A percentile compares a stretch with the other conserved stretches of the same genome.
Evolutionary conservation across 192 early-diverging fungal species (phyloP).

Genomic region (Entomortierella parvispora): DNA sequence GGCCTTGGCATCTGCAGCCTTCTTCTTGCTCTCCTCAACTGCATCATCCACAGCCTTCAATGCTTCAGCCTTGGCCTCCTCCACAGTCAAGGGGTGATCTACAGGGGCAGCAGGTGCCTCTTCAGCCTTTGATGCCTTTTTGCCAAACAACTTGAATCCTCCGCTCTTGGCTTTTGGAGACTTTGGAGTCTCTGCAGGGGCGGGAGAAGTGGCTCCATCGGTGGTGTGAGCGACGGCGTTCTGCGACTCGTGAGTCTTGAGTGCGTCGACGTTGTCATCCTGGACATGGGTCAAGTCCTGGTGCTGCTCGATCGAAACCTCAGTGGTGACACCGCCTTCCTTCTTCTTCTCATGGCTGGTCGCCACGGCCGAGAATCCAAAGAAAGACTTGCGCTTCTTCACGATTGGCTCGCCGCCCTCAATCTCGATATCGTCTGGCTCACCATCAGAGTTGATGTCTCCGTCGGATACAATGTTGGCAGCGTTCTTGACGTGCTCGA

Average conservation of each 20-base stretch:
- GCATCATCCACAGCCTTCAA: slow-evolving; percentile 51
- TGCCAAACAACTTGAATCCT: slow-evolving; percentile 49
- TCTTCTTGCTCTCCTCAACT: slow-evolving; percentile 43
- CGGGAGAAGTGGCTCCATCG: slow-evolving; percentile 19
- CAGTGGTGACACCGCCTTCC: slow-evolving; percentile 39
- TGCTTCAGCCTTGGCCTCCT: slow-evolving; percentile 44
- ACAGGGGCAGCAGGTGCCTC: slow-evolving; percentile 16
- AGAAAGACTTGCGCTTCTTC: slow-evolving; percentile 54
- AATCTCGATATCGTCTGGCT: slow-evolving; percentile 49
- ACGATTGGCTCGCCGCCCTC: slow-evolving; percentile 39
- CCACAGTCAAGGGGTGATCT: slow-evolving; percentile 30
- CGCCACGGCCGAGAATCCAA: slow-evolving; percentile 46
- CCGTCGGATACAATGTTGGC: slow-evolving; percentile 35
- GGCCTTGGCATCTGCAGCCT: slow-evolving; percentile 40
- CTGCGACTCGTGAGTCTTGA: slow-evolving; percentile 51
- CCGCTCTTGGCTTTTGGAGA: slow-evolving; percentile 50
- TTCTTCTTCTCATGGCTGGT: slow-evolving; percentile 48
- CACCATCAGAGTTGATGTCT: slow-evolving; percentile 49
- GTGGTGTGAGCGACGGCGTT: slow-evolving; percentile 51
- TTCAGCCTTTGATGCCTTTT: slow-evolving; percentile 41
- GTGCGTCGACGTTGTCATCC: slow-evolving; percentile 43
- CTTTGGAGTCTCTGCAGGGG: slow-evolving; percentile 35
- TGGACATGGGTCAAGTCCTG: slow-evolving; percentile 46
- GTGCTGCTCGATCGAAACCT: slow-evolving; percentile 43
- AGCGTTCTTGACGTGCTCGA: slow-evolving; percentile 41